These are phyloP conservation scores for Aspergillus brasiliensis DNA, from an alignment of 2,329 filamentous ascomycete species.

Conservation along the genomic window DNA sequence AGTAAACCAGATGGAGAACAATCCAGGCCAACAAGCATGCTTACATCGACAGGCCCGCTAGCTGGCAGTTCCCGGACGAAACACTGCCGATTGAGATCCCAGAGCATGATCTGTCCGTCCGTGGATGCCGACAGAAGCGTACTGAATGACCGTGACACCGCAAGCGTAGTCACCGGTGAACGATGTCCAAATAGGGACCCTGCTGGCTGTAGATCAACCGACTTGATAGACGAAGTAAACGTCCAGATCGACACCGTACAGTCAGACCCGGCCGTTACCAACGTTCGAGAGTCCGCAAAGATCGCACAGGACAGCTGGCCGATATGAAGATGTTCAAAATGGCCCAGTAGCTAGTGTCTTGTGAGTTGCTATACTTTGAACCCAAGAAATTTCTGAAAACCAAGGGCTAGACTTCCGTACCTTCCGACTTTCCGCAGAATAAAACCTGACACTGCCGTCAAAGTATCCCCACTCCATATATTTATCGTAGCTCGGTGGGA, in stretches of 20 bases:
- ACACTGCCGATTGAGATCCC: slow-evolving; percentile 89
- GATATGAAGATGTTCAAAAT: slow-evolving; percentile 92
- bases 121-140: slow-evolving; percentile 80
- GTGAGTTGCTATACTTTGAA: neutral
- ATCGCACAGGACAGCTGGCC: slow-evolving; percentile 81
- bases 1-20: neutral
- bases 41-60: slow-evolving; percentile 53
- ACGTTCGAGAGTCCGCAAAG: slow-evolving; percentile 85
- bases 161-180: slow-evolving; percentile 76
- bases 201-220: slow-evolving; percentile 75
- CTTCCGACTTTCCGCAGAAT: slow-evolving; percentile 78
- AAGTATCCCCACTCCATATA: slow-evolving; percentile 96
- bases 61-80: slow-evolving; percentile 76
- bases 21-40: neutral
- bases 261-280: slow-evolving; percentile 90
- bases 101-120: slow-evolving; percentile 82
- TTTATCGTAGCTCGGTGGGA: slow-evolving; percentile 83
- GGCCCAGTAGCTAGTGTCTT: slow-evolving; percentile 63
- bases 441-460: slow-evolving; percentile 91
- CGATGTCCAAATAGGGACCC: slow-evolving; percentile 90
- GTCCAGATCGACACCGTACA: slow-evolving; percentile 87
- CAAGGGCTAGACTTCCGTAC: slow-evolving; percentile 36
- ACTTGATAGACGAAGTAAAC: slow-evolving; percentile 65
- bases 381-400: neutral
- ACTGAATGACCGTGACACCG: slow-evolving; percentile 84